A percentile compares a stretch with the other conserved stretches of the same genome.
Evolutionary conservation across 75 land plant genomes (phyloP).

Genomic region (Picea sitchensis): DNA sequence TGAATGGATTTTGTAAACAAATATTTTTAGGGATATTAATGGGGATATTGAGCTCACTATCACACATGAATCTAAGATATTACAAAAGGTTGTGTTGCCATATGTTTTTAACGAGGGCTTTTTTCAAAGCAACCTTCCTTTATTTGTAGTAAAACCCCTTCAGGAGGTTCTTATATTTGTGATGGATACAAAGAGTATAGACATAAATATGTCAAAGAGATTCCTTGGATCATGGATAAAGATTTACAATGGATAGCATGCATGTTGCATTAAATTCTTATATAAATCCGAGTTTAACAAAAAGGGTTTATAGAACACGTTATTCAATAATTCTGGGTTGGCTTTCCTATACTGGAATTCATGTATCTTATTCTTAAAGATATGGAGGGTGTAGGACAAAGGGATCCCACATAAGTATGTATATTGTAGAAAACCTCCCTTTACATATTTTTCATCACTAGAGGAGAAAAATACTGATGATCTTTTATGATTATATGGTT

Average conservation of each 20-base stretch:
- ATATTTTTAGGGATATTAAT: not conserved
- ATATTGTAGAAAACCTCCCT: too few species aligned
- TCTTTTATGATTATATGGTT: too few species aligned
- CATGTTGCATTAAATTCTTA: not conserved
- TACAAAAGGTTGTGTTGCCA: not conserved
- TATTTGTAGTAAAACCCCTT: not conserved
- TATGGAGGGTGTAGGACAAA: too few species aligned
- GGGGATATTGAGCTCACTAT: not conserved
- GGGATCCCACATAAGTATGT: too few species aligned
- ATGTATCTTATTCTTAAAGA: too few species aligned
- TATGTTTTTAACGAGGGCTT: not conserved
- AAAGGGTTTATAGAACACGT: too few species aligned
- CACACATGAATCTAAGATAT: not conserved
- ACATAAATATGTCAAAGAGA: not conserved
- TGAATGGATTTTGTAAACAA: not conserved
- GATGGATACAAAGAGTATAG: not conserved
- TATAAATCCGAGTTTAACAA: too few species aligned
- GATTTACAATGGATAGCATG: conserved; percentile 17
- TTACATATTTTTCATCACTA: too few species aligned
- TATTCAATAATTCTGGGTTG: too few species aligned
- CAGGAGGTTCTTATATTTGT: not conserved
- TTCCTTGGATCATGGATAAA: not conserved
- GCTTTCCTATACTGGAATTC: too few species aligned
- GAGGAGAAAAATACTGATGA: too few species aligned
- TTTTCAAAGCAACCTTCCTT: not conserved